Conservation (phyloP, 2,329 filamentous ascomycete species). For the Alternaria gaisen region DNA sequence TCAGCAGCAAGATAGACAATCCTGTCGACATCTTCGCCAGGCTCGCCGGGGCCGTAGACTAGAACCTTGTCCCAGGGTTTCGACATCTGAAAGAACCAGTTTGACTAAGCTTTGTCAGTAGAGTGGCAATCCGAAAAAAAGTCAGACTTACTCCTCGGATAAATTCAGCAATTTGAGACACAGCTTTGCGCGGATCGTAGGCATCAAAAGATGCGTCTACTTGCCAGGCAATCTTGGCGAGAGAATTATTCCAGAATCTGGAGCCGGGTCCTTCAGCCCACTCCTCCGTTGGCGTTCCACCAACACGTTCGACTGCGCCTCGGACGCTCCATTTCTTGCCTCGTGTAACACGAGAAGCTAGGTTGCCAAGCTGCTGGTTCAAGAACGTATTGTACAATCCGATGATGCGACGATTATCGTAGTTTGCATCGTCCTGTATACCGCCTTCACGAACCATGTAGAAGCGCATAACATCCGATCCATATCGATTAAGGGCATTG, state of each 20-base stretch:
- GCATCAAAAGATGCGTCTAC: slow-evolving; percentile 36
- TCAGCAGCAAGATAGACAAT: slow-evolving; percentile 78
- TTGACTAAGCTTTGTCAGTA: slow-evolving; percentile 59
- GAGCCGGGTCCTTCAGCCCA: slow-evolving; percentile 42
- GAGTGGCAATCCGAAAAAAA: not conserved
- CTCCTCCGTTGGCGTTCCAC: slow-evolving; percentile 35
- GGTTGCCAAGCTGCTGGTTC: slow-evolving; percentile 80
- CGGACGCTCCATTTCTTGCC: slow-evolving; percentile 74
- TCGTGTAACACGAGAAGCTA: slow-evolving; percentile 74
- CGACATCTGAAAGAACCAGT: slow-evolving; percentile 70
- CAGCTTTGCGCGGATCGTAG: slow-evolving; percentile 41
- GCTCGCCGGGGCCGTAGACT: slow-evolving; percentile 39
- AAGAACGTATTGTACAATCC: slow-evolving; percentile 81
- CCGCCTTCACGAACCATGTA: slow-evolving; percentile 85
- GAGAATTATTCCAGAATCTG: slow-evolving; percentile 46
- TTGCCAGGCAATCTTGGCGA: slow-evolving; percentile 43
- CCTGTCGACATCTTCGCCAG: slow-evolving; percentile 45
- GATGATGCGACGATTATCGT: slow-evolving; percentile 80
- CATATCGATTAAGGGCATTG: slow-evolving; percentile 88
- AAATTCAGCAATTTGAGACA: slow-evolving; percentile 38
- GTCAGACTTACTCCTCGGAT: slow-evolving; percentile 37
- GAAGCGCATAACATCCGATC: slow-evolving; percentile 86
- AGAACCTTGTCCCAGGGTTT: slow-evolving; percentile 73
- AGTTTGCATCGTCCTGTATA: slow-evolving; percentile 80
- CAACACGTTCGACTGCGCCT: slow-evolving; percentile 61